Conservation (phyloP, 352 stramenopile species). For the Pythium monospermum region DNA sequence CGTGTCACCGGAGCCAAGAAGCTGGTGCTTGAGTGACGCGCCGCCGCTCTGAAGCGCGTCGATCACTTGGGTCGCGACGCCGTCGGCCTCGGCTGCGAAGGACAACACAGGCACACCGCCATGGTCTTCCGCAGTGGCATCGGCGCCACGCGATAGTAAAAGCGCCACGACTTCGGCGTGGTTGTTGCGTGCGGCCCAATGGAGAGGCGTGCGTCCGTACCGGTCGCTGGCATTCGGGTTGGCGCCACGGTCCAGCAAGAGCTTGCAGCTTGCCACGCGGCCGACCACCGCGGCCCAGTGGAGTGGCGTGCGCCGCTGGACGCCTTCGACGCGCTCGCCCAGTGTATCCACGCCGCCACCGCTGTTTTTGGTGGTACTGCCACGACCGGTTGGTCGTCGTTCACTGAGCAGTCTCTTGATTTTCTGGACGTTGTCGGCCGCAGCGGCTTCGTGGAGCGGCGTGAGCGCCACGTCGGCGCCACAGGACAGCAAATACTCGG, state of each 20-base stretch:
- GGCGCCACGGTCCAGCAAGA: slow-evolving; percentile 40
- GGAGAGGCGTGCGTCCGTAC: slow-evolving; percentile 58
- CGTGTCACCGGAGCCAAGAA: slow-evolving; percentile 45
- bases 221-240: slow-evolving; percentile 54
- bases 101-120: slow-evolving; percentile 50
- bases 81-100: slow-evolving; percentile 61
- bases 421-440: slow-evolving; percentile 32
- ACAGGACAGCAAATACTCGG: slow-evolving; percentile 56
- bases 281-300: slow-evolving; percentile 72
- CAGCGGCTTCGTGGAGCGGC: slow-evolving; percentile 67
- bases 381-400: not conserved
- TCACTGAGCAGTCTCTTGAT: slow-evolving; percentile 42
- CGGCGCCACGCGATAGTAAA: slow-evolving; percentile 37
- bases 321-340: slow-evolving; percentile 53
- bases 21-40: slow-evolving; percentile 38
- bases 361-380: too few relatives aligned
- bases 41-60: slow-evolving; percentile 33
- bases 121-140: slow-evolving; percentile 41
- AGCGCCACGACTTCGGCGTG: slow-evolving; percentile 43
- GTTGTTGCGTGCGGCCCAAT: slow-evolving; percentile 75
- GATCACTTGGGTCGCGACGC: slow-evolving; percentile 41
- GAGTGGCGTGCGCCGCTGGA: slow-evolving; percentile 60
- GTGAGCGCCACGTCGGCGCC: slow-evolving; percentile 74
- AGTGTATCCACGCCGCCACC: slow-evolving; percentile 41
- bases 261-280: slow-evolving; percentile 24